These are phyloP conservation scores for Trichomonascus vanleenenianus DNA, from an alignment of 805 yeast species.

Conservation along the genomic window DNA sequence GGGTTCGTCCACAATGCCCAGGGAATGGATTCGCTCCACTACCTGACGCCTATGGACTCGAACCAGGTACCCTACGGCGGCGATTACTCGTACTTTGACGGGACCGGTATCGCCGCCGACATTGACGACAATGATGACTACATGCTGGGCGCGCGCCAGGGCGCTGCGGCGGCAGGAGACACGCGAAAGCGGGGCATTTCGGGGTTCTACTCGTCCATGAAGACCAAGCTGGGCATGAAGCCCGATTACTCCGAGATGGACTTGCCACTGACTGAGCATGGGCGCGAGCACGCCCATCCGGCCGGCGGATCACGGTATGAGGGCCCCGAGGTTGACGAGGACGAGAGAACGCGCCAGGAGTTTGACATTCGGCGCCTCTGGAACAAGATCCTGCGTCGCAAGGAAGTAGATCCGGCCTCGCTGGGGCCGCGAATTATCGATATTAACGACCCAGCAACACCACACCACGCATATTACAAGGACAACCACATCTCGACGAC, in stretches of 20 bases:
- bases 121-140: slow-evolving; percentile 15
- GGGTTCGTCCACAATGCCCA: background rate
- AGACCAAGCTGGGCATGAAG: slow-evolving; percentile 20
- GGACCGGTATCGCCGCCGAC: slow-evolving; percentile 17
- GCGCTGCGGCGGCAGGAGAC: slow-evolving; percentile 1
- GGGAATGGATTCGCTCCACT: slow-evolving; percentile 1
- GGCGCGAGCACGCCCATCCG: background rate
- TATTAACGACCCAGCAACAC: slow-evolving; percentile 48
- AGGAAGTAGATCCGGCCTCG: slow-evolving; percentile 21
- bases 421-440: slow-evolving; percentile 58
- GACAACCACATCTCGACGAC: slow-evolving; percentile 92
- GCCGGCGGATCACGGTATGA: slow-evolving; percentile 12
- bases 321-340: slow-evolving; percentile 8
- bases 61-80: background rate
- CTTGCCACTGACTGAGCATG: slow-evolving; percentile 22
- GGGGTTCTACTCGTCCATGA: slow-evolving; percentile 20
- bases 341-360: slow-evolving; percentile 16
- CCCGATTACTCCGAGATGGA: slow-evolving; percentile 26
- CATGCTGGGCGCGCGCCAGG: slow-evolving; percentile 3
- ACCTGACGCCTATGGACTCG: slow-evolving; percentile 2
- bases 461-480: slow-evolving; percentile 50
- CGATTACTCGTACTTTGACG: slow-evolving; percentile 13
- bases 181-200: slow-evolving; percentile 11
- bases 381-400: slow-evolving; percentile 23
- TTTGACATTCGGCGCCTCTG: slow-evolving; percentile 30